A percentile compares a stretch with the other conserved stretches of the same genome.
Conservation (phyloP, 1,139 yeast genomes). For the Protomyces macrosporus region DNA sequence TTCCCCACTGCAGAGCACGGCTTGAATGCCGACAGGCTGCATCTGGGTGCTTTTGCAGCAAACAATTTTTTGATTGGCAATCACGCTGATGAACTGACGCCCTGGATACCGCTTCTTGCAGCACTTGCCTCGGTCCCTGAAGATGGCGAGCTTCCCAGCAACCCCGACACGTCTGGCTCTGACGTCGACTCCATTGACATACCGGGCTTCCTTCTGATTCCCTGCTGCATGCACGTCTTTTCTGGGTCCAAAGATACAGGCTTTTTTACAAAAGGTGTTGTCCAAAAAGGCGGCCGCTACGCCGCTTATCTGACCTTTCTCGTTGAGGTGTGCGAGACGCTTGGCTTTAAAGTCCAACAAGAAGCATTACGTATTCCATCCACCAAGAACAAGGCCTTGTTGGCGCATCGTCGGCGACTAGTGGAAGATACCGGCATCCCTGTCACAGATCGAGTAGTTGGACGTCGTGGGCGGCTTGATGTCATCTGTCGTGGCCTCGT, state of each 20-base stretch:
- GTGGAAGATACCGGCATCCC: background rate
- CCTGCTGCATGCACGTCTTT: slow-evolving; percentile 88
- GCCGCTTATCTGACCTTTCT: slow-evolving; percentile 57
- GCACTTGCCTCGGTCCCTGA: slow-evolving; percentile 7
- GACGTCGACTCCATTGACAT: slow-evolving; percentile 49
- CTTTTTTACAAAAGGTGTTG: slow-evolving; percentile 47
- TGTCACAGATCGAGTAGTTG: background rate
- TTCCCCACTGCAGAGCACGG: background rate
- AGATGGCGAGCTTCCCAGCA: background rate
- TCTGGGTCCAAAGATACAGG: slow-evolving; percentile 71
- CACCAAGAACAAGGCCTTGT: slow-evolving; percentile 85
- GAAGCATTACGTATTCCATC: slow-evolving; percentile 92
- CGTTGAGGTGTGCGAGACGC: slow-evolving; percentile 56
- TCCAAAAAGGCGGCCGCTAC: slow-evolving; percentile 18
- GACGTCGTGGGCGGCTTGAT: background rate
- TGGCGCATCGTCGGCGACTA: slow-evolving; percentile 47
- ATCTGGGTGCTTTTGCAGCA: slow-evolving; percentile 56
- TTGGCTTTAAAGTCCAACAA: slow-evolving; percentile 80
- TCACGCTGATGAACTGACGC: slow-evolving; percentile 90
- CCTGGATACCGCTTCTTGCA: slow-evolving; percentile 80
- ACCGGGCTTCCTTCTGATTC: slow-evolving; percentile 65
- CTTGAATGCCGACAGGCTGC: slow-evolving; percentile 9
- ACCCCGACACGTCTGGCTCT: slow-evolving; percentile 35
- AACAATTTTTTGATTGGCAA: slow-evolving; percentile 85
- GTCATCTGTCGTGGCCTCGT: slow-evolving; percentile 42